Percentiles rank a stretch among this genome's conserved stretches.
Conservation (phyloP, 2,329 filamentous ascomycete genomes). For the Colletotrichum caudatum region DNA sequence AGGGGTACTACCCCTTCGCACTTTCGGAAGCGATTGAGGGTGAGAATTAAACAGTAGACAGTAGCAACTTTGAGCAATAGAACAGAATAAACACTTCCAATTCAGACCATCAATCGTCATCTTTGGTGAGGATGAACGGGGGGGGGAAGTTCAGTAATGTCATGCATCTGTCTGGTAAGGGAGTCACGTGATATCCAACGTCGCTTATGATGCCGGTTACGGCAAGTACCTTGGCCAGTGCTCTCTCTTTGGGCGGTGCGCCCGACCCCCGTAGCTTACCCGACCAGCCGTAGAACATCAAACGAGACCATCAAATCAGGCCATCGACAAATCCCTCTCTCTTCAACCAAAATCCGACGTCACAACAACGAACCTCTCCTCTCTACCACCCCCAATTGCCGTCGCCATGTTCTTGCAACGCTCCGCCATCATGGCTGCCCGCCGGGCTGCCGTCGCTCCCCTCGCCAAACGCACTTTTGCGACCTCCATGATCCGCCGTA, state of each 20-base stretch:
- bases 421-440: constrained; percentile 70
- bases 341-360: constrained; percentile 43
- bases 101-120: background rate
- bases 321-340: constrained; percentile 63
- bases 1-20: background rate
- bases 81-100: background rate
- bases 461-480: constrained; percentile 69
- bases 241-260: constrained; percentile 36
- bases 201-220: constrained; percentile 43
- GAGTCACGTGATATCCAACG: constrained; percentile 30
- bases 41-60: background rate
- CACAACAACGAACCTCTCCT: constrained; percentile 41
- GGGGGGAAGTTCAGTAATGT: constrained; percentile 27
- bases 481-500: constrained; percentile 72
- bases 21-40: no score
- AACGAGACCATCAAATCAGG: constrained; percentile 55
- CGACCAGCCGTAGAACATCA: constrained; percentile 45
- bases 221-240: constrained; percentile 44
- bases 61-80: background rate
- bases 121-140: background rate
- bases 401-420: constrained; percentile 73
- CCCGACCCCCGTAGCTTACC: constrained; percentile 39
- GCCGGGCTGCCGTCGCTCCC: constrained; percentile 68
- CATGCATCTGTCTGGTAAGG: background rate
- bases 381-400: constrained; percentile 45